A percentile compares a stretch with the other conserved stretches of the same genome.
phyloP scores from a whole-genome alignment of 2,329 filamentous ascomycete genomes.

The Arthrocladium fulminans region DNA sequence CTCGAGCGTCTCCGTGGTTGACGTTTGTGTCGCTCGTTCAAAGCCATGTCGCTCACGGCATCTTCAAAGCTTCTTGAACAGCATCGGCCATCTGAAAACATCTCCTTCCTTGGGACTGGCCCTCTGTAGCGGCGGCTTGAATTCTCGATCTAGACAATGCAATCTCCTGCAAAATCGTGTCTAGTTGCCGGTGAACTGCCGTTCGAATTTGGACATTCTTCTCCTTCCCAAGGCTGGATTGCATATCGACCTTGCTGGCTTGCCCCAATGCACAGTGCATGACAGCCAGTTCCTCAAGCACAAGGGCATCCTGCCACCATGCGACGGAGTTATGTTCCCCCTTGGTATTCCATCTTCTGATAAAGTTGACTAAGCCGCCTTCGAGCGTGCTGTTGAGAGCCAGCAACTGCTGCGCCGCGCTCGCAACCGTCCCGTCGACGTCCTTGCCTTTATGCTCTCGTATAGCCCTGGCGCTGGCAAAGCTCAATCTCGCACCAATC shows the following conservation, averaged over 20 bases:
- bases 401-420: slow-evolving; percentile 32
- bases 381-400: slow-evolving; percentile 19
- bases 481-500: slow-evolving; percentile 35
- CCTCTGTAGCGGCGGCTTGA: background rate
- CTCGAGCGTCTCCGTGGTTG: no score
- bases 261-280: background rate
- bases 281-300: slow-evolving; percentile 1
- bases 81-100: background rate
- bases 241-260: slow-evolving; percentile 6
- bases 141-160: background rate
- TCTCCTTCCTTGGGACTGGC: slow-evolving; percentile 2
- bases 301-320: background rate
- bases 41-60: background rate
- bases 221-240: background rate
- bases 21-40: no score
- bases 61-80: background rate
- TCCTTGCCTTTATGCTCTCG: slow-evolving; percentile 32
- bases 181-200: background rate
- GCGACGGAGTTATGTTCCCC: background rate
- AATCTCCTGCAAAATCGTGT: background rate
- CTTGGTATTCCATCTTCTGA: background rate
- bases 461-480: slow-evolving; percentile 37
- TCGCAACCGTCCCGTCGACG: slow-evolving; percentile 30
- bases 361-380: background rate
- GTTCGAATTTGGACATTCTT: background rate